Evolutionary conservation across 2,329 filamentous ascomycete species (phyloP).

Genomic region (Neophaeococcomyces aloes): DNA sequence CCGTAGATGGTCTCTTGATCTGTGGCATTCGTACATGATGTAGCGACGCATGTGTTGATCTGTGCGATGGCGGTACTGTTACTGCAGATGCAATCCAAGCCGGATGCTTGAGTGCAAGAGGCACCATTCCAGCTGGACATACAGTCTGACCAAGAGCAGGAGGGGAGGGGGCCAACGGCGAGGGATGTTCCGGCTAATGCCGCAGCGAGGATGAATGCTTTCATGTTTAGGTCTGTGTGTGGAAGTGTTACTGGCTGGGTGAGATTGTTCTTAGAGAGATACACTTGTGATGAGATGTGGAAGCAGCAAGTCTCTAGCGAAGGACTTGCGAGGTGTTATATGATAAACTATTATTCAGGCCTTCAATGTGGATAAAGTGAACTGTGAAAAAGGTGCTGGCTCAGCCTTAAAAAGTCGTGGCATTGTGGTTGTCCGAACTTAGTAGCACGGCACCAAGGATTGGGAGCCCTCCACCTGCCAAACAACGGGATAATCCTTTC

Average conservation of each 20-base stretch:
- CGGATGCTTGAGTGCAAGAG: conserved; percentile 13
- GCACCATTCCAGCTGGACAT: conserved; percentile 20
- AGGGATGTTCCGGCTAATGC: conserved; percentile 15
- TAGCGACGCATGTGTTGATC: conserved; percentile 22
- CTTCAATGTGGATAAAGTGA: not conserved
- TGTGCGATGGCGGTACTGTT: conserved; percentile 20
- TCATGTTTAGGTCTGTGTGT: conserved; percentile 12
- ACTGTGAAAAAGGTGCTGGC: not conserved
- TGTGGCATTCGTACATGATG: conserved; percentile 21
- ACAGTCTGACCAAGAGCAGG: conserved; percentile 19
- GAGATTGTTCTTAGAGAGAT: not conserved
- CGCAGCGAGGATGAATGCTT: conserved; percentile 17
- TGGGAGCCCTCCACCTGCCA: not conserved
- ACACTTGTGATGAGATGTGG: not conserved
- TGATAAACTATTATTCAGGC: conserved; percentile 1
- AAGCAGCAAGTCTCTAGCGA: not conserved
- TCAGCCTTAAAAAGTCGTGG: conserved; percentile 5
- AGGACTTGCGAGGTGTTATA: conserved; percentile 3
- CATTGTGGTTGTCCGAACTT: not conserved
- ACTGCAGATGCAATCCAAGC: conserved; percentile 22
- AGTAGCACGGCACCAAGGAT: not conserved
- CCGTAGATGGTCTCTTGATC: conserved; percentile 23
- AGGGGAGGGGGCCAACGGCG: conserved; percentile 16
- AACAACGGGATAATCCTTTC: not conserved
- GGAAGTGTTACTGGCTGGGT: not conserved